Evolutionary conservation across 169 alveolate species (phyloP), one percentile per base, ranked within the genome.

Genomic region (Cryptosporidium tyzzeri): DNA sequence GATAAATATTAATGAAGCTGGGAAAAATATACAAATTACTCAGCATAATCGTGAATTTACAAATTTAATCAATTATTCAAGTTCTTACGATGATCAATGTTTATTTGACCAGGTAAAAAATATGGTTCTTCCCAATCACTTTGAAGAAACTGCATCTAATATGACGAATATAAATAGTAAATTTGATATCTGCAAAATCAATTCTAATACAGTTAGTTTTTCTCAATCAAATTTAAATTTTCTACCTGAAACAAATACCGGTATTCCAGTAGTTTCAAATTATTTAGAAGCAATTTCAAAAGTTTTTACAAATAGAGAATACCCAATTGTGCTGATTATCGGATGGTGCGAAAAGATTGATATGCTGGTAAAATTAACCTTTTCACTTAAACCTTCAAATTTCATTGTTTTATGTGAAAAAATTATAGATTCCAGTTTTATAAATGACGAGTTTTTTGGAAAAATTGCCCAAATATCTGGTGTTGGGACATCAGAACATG

Each of bases 311-410:
- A 39, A 70, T 21, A 70, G 23, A 70, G 84, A 70, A 50, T 45
- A 70, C 31, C 84, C 84, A 16, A 26, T 48, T 18, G 84, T 70
- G 12, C 10, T 70, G 41, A 70, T 70, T 16, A 70, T 70, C n/a
- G 84, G 84, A 23, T 70, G 84, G 84, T 70, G 26, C 16, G 65
- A n/a, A 70, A 26, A 68, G 44, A 35, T 70, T 21, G 84, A 70
- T 70, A 48, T 70, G 26, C 69, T 70, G 3, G 41, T 70, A 70
- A 70, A 70, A 14, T 44, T 50, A 8, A 70, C 65, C 59, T 45
- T 70, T 45, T 44, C 59, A 31, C 65, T 70, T 39, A 70, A 48
- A 16, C 65, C 84, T 10, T 70, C 84, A 14, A 70, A 70, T 21
- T 70, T 70, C 7, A 70, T 70, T n/a, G 10, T 70, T 31, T 48